phyloP scores from a whole-genome alignment of 2,329 filamentous ascomycete species.

The Tolypocladium paradoxum region DNA sequence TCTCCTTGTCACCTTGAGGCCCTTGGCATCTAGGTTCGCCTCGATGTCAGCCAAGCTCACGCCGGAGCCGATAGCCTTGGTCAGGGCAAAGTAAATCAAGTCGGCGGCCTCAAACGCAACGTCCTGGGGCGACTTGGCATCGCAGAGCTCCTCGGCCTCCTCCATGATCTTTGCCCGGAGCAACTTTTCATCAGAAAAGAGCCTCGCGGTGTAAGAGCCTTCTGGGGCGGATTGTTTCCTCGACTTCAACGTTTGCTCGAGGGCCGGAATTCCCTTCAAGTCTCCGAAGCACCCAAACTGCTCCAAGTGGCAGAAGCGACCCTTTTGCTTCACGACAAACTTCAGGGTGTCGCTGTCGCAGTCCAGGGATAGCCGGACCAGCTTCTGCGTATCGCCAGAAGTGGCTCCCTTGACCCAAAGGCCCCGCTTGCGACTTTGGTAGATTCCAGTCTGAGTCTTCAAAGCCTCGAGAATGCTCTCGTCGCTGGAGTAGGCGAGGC shows the following conservation, averaged over 20 bases:
- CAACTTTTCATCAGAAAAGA: conserved; percentile 87
- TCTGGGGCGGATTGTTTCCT: conserved; percentile 74
- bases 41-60: conserved; percentile 85
- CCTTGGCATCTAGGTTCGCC: conserved; percentile 86
- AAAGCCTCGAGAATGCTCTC: conserved; percentile 84
- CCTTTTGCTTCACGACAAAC: conserved; percentile 83
- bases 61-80: conserved; percentile 76
- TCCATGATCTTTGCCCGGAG: conserved; percentile 96
- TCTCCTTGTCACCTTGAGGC: conserved; percentile 85
- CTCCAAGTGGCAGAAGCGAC: conserved; percentile 87
- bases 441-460: conserved; percentile 69
- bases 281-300: conserved; percentile 89
- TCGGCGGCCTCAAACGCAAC: conserved; percentile 93
- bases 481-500: conserved; percentile 87
- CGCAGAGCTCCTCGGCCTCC: conserved; percentile 89
- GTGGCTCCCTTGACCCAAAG: conserved; percentile 95
- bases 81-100: conserved; percentile 88
- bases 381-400: conserved; percentile 85
- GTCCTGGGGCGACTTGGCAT: conserved; percentile 71
- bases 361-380: conserved; percentile 75
- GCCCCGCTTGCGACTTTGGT: conserved; percentile 90
- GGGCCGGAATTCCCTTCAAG: conserved; percentile 65
- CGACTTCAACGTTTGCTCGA: conserved; percentile 77
- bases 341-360: conserved; percentile 90
- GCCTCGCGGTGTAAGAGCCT: conserved; percentile 84